Conservation (phyloP, 2,329 filamentous ascomycete species). For the Nemania sp. region DNA sequence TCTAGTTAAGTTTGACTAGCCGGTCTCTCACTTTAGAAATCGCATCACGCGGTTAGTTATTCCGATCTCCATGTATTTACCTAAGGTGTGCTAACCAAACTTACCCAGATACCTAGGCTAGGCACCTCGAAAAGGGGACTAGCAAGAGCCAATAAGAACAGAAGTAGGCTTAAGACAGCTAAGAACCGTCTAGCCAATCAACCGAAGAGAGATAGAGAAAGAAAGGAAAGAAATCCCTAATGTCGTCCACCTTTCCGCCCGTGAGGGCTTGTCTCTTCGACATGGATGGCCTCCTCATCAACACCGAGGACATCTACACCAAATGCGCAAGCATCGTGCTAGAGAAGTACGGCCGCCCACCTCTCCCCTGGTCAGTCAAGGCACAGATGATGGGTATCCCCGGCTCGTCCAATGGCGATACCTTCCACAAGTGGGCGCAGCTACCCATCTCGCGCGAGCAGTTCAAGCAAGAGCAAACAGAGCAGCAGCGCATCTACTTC, state of each 20-base stretch:
- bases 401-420: constrained; percentile 44
- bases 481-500: constrained; percentile 69
- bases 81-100: constrained; percentile 5
- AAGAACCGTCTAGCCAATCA: not conserved
- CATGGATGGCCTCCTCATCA: constrained; percentile 82
- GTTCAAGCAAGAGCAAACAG: constrained; percentile 63
- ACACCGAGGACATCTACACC: constrained; percentile 79
- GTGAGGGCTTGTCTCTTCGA: constrained; percentile 82
- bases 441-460: constrained; percentile 74
- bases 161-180: not conserved
- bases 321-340: constrained; percentile 75
- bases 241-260: constrained; percentile 54
- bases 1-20: not conserved
- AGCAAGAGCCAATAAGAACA: not conserved
- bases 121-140: not conserved
- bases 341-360: constrained; percentile 68
- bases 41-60: not conserved
- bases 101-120: no score
- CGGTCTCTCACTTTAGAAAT: not conserved
- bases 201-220: not conserved
- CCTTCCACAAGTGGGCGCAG: constrained; percentile 72
- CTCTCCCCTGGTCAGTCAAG: constrained; percentile 78
- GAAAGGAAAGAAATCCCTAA: not conserved
- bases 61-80: not conserved
- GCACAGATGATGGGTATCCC: constrained; percentile 78